phyloP scores from a whole-genome alignment of 768 basidiomycete species.

The Ramaria sp. region DNA sequence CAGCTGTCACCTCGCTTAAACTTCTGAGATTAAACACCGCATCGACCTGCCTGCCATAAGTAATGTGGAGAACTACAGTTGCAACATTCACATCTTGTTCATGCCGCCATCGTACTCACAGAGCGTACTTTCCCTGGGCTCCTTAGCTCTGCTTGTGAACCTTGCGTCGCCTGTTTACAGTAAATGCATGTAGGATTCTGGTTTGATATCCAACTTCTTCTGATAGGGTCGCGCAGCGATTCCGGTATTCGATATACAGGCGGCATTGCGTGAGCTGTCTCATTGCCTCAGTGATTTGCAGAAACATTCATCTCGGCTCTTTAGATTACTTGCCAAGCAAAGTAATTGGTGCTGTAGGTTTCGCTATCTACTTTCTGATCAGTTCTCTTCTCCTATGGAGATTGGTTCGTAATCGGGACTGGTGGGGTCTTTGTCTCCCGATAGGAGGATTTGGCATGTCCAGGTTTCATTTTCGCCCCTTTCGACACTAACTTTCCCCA shows the following conservation, averaged over 20 bases:
- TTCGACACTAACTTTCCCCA: not conserved
- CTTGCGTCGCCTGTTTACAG: too few species aligned
- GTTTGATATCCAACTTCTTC: too few species aligned
- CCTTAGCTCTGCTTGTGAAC: too few species aligned
- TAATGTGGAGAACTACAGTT: too few species aligned
- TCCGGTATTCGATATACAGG: not conserved
- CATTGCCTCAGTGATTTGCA: not conserved
- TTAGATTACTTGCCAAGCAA: conserved; percentile 18
- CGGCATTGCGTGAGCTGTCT: not conserved
- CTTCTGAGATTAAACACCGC: too few species aligned
- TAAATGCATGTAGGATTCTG: too few species aligned
- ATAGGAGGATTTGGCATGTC: conserved; percentile 17
- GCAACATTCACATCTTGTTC: too few species aligned
- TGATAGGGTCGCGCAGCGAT: too few species aligned
- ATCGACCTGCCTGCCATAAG: too few species aligned
- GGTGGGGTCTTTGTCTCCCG: conserved; percentile 25
- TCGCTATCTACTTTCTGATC: conserved; percentile 15
- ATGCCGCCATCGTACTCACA: too few species aligned
- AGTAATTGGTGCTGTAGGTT: conserved; percentile 15
- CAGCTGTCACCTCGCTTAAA: too few species aligned
- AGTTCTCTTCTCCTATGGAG: conserved; percentile 13
- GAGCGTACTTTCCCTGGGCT: too few species aligned
- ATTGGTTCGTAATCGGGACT: conserved; percentile 14
- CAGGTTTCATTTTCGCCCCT: not conserved
- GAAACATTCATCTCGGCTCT: not conserved